Base-by-base conservation (phyloP, 139 green algal genomes). In the Chlamydomonas eustigma region DNA sequence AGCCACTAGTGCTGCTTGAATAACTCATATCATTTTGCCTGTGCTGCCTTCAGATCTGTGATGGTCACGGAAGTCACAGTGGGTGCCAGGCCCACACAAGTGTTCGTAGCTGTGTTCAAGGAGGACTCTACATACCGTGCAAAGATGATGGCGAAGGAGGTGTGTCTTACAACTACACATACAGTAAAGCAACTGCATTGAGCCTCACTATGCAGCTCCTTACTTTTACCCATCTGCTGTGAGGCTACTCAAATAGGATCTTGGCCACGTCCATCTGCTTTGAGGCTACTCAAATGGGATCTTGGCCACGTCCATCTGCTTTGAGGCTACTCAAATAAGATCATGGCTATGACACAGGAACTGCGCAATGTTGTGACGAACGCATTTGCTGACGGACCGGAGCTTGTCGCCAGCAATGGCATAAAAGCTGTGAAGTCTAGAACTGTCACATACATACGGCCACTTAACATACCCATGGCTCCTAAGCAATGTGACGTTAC, bases 401-500 rank as follows among this genome's bases (percentile, higher is more conserved):
- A 28, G 12, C 18, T 58, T 12, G 44, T 18, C 44, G 18, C 12
- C 44, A 28, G 12, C 12, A 58, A 18, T 58, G 44, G 44, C 18
- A 28, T 58, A 12, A 58, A 18, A 18, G 44, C 44, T 74, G 35
- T 8, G 6, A 74, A 74, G 66, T 51, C 66, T 28, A 32, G 66
- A 8, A 74, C 18, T 12, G 33, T 74, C 66, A 74, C 66, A 4
- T 74, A 74, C 66, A 24, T 50, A 24, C 66, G 66, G 8, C 66
- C 66, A 8, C 35, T 74, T 30, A 35, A 32, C 33, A 74, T 74
- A 28, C 66, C 66, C 12, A 30, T 74, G 24, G 66, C 66, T 5
- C 66, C 66, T 35, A 74, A 50, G 66, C 66, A 74, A 33, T 74
- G 66, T 35, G n/a, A 50, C 35, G 66, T 74, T 5, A 74, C 28